Evolutionary conservation across 2,329 filamentous ascomycete species (phyloP).

Genomic region (Phaeophleospora eucalypticola): DNA sequence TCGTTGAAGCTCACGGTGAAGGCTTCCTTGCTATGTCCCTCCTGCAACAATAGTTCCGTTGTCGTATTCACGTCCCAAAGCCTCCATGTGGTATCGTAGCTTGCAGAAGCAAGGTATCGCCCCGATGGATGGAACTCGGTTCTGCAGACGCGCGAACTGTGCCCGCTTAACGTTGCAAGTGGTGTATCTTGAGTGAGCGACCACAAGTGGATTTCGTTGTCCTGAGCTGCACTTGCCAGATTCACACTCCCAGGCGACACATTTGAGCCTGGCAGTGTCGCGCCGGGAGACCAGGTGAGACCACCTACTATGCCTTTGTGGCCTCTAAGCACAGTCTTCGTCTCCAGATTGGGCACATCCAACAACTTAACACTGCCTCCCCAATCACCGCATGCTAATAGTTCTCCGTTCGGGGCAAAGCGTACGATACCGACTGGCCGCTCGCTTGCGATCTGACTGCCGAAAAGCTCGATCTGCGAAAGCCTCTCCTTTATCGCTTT

Average conservation of each 20-base stretch:
- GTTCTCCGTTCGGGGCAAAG: constrained; percentile 78
- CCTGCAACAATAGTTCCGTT: constrained; percentile 79
- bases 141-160: constrained; percentile 81
- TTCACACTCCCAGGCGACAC: constrained; percentile 70
- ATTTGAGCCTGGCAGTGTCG: constrained; percentile 66
- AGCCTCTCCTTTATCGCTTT: constrained; percentile 83
- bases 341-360: constrained; percentile 74
- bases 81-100: constrained; percentile 94
- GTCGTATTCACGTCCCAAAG: constrained; percentile 90
- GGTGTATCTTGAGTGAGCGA: constrained; percentile 82
- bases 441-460: constrained; percentile 87
- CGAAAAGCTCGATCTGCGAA: constrained; percentile 81
- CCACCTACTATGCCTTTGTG: constrained; percentile 89
- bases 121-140: constrained; percentile 94
- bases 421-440: constrained; percentile 87
- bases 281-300: constrained; percentile 81
- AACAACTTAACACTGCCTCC: constrained; percentile 83
- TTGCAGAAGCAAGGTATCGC: constrained; percentile 83
- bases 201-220: constrained; percentile 87
- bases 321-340: constrained; percentile 70
- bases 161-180: constrained; percentile 73
- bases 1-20: constrained; percentile 85
- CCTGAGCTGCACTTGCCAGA: constrained; percentile 83
- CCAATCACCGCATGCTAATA: constrained; percentile 89
- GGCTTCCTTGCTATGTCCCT: constrained; percentile 91